Base-by-base conservation (phyloP, 1,139 yeast species). In the Protomyces pachydermus region DNA sequence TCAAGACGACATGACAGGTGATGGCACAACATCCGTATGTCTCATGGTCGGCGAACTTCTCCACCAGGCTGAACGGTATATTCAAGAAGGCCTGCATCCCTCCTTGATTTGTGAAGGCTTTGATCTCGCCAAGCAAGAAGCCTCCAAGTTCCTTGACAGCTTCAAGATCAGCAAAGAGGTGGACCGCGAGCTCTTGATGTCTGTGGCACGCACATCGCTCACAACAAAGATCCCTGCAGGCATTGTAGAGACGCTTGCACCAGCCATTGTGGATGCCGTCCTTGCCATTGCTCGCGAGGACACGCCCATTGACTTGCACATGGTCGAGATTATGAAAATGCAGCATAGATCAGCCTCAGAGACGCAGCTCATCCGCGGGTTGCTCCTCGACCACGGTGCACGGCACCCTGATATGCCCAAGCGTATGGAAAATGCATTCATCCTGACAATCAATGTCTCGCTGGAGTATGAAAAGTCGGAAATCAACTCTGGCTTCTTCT, bases 391-490 rank as follows among this genome's bases (percentile, higher is more conserved):
- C 74, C 99, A 95, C 74, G 99, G 99, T 68, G 97, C 97, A 16
- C 85, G 99, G 74, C 98, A 95, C 79, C 99, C 99, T 52, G 98
- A 93, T 76, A 95, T 95, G 99, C 98, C 98, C 66, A 88, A 85
- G 71, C 78, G 85, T 65, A 87, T 93, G 25, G 83, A 84, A 70
- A 89, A 93, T 75, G 97, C 97, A 1, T 80, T 84, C 72, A 85
- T 95, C 54, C 81, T 95, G 73, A 95, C 90, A 61, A 81, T 95
- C 72, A 95, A 95, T 75, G 98, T 95, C 54, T 88, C 96, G 3
- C 80, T 95, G 71, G 99, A 95, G 77, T 95, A 93, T 75, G 99
- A 95, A 74, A 95, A 95, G 80, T 90, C 97, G 52, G 99, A 95
- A 78, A 97, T 95, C 66, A 95, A 95, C 78, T 89, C 97, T 1